phyloP scores from a whole-genome alignment of 805 yeast species.

The Scheffersomyces lignosus region DNA sequence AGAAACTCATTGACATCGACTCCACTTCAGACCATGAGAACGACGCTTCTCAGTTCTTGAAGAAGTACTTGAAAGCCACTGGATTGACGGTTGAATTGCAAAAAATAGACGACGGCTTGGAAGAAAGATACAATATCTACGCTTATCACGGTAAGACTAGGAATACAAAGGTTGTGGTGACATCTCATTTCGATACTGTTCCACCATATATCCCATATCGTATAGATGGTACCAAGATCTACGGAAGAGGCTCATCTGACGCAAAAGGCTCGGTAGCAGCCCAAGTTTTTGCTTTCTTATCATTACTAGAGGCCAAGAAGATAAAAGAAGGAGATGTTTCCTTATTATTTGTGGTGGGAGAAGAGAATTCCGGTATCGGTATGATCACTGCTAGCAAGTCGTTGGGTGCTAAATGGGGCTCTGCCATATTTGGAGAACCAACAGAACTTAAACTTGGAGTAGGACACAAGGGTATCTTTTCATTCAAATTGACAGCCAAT shows the following conservation, averaged over 20 bases:
- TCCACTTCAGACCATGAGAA: conserved; percentile 26
- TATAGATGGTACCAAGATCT: conserved; percentile 48
- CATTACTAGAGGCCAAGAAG: conserved; percentile 37
- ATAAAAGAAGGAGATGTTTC: conserved; percentile 56
- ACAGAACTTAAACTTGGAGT: conserved; percentile 67
- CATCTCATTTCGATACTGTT: conserved; percentile 72
- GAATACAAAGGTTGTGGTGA: conserved; percentile 50
- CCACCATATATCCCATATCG: conserved; percentile 62
- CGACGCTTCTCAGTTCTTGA: conserved; percentile 40
- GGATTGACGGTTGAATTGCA: conserved; percentile 57
- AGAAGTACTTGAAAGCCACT: conserved; percentile 32
- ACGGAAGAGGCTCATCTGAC: conserved; percentile 69
- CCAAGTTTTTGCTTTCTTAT: conserved; percentile 55
- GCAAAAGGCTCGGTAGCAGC: conserved; percentile 73
- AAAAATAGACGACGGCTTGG: conserved; percentile 22
- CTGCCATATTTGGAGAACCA: conserved; percentile 74
- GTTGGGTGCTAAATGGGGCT: conserved; percentile 51
- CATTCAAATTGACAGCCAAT: conserved; percentile 41
- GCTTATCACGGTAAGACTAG: conserved; percentile 52
- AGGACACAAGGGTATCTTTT: conserved; percentile 65
- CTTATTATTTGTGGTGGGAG: conserved; percentile 66
- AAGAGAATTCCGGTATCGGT: conserved; percentile 67
- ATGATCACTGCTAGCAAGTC: conserved; percentile 47
- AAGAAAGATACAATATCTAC: conserved; percentile 50
- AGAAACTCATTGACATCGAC: conserved; percentile 21